phyloP scores from a whole-genome alignment of 1,284 basidiomycete genomes.

The Mycosarcoma maydis region DNA sequence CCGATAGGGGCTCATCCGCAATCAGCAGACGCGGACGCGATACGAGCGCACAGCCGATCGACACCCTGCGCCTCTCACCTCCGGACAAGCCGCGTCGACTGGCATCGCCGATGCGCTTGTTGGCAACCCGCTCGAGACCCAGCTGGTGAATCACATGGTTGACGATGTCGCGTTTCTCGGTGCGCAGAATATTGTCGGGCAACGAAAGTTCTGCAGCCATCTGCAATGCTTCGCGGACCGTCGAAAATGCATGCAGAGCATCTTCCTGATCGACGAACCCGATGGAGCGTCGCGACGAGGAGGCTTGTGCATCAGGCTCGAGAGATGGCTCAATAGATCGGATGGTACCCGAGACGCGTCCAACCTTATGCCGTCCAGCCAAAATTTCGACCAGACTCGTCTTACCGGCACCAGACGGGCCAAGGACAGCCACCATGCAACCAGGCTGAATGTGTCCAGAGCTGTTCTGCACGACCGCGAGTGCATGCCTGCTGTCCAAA shows the following conservation, averaged over 20 bases:
- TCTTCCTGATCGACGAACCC: conserved; percentile 60
- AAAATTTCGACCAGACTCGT: conserved; percentile 57
- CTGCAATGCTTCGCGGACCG: conserved; percentile 52
- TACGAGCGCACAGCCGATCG: conserved; percentile 54
- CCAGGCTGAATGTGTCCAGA: conserved; percentile 48
- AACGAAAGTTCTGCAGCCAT: conserved; percentile 54
- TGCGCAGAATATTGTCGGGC: conserved; percentile 44
- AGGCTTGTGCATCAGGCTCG: background rate
- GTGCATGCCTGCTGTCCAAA: background rate
- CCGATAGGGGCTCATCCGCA: conserved; percentile 53
- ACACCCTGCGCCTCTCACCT: conserved; percentile 53
- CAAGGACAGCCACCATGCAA: conserved; percentile 51
- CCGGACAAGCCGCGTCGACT: conserved; percentile 52
- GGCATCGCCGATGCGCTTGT: conserved; percentile 50
- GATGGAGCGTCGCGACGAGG: conserved; percentile 19
- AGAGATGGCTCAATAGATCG: conserved; percentile 14
- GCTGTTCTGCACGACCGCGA: conserved; percentile 23
- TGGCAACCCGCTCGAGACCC: conserved; percentile 42
- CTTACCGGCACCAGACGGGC: conserved; percentile 58
- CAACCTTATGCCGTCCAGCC: conserved; percentile 51
- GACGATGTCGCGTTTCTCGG: conserved; percentile 36
- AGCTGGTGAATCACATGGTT: conserved; percentile 39
- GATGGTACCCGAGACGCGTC: conserved; percentile 34
- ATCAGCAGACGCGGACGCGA: conserved; percentile 50
- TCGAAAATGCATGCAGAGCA: conserved; percentile 47